Evolutionary conservation across 202 grass and related monocot species (phyloP).

Genomic region (Setaria viridis): DNA sequence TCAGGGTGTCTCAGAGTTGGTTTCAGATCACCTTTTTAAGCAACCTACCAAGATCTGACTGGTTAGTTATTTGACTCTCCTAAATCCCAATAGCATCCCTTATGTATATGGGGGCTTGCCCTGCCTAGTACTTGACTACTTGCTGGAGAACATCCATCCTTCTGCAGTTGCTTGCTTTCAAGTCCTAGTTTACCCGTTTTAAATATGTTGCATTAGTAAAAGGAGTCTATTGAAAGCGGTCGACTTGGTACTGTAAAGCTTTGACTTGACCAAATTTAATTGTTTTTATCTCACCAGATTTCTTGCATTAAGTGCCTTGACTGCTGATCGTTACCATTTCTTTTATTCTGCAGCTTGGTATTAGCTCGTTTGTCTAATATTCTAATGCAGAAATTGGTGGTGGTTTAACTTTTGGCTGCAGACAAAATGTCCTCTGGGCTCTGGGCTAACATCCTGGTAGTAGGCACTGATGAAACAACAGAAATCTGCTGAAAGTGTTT

Average conservation of each 20-base stretch:
- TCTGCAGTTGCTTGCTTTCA: slow-evolving; percentile 7
- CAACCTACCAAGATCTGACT: slow-evolving; percentile 75
- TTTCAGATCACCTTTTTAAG: slow-evolving; percentile 70
- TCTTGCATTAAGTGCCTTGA: neutral
- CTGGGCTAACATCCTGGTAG: slow-evolving; percentile 79
- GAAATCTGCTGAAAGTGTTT: slow-evolving; percentile 51
- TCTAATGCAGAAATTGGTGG: neutral
- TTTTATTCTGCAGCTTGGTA: slow-evolving; percentile 30
- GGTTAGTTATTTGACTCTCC: slow-evolving; percentile 54
- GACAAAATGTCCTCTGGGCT: slow-evolving; percentile 57
- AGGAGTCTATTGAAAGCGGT: neutral
- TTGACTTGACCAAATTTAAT: neutral
- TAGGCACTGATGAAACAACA: slow-evolving; percentile 68
- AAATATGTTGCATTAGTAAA: slow-evolving; percentile 14
- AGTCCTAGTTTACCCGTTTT: neutral
- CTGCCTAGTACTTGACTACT: neutral
- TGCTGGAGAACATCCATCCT: slow-evolving; percentile 3
- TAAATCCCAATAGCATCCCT: slow-evolving; percentile 2
- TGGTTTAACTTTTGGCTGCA: slow-evolving; percentile 48
- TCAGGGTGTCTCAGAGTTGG: slow-evolving; percentile 70
- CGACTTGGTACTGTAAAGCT: neutral
- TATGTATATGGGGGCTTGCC: slow-evolving; percentile 5
- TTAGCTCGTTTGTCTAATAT: slow-evolving; percentile 38
- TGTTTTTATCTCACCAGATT: neutral
- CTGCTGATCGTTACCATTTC: neutral